Conservation (phyloP, 2,329 filamentous ascomycete species). For the Trichoderma asperellum region DNA sequence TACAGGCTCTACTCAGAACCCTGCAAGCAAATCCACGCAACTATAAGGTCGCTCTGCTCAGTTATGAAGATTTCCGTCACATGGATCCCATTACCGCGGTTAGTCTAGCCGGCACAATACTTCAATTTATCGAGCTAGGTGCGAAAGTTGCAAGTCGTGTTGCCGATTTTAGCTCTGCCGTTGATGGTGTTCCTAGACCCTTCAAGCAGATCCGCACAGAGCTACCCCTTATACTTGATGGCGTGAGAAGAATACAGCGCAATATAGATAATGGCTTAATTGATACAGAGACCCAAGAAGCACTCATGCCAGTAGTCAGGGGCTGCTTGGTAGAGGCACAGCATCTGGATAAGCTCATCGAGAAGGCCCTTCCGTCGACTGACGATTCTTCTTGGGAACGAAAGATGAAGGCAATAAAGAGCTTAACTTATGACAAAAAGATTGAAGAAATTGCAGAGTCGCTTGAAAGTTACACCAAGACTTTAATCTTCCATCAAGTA, state of each 20-base stretch:
- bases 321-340: slow-evolving; percentile 9
- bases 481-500: slow-evolving; percentile 20
- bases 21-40: too few relatives aligned
- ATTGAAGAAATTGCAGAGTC: slow-evolving; percentile 17
- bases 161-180: slow-evolving; percentile 4
- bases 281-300: slow-evolving; percentile 7
- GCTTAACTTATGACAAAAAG: slow-evolving; percentile 12
- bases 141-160: slow-evolving; percentile 5
- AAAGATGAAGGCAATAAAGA: slow-evolving; percentile 4
- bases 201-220: slow-evolving; percentile 15
- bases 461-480: slow-evolving; percentile 10
- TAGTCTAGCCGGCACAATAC: not conserved
- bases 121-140: slow-evolving; percentile 19
- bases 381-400: slow-evolving; percentile 2
- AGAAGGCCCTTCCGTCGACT: slow-evolving; percentile 4
- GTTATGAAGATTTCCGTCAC: not conserved
- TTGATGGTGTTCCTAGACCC: not conserved
- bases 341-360: slow-evolving; percentile 4
- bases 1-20: not conserved
- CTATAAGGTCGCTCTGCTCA: not conserved
- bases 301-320: slow-evolving; percentile 17
- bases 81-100: slow-evolving; percentile 13
- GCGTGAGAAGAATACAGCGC: slow-evolving; percentile 1
- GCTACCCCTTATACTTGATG: slow-evolving; percentile 16
- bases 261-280: not conserved